These are phyloP conservation scores for Heimioporus retisporus DNA, from an alignment of 1,284 basidiomycete species.

Conservation along the genomic window DNA sequence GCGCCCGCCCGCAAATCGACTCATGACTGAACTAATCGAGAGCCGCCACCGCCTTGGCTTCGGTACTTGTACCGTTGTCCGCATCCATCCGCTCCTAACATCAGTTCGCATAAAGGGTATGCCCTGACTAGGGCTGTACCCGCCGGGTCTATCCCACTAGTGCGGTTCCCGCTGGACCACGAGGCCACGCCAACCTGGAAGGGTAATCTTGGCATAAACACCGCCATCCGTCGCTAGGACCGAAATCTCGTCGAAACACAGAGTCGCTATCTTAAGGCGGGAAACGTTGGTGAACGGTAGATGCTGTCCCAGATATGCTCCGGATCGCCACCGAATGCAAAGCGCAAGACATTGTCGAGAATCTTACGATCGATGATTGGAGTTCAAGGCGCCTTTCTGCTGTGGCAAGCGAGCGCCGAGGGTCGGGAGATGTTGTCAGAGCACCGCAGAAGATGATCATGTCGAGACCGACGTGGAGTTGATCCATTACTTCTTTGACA, in stretches of 20 bases:
- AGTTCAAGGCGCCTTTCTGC: too few relatives aligned
- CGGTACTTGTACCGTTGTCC: conserved; percentile 60
- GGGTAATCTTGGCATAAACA: conserved; percentile 69
- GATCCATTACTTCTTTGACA: too few relatives aligned
- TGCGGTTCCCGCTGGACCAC: conserved; percentile 75
- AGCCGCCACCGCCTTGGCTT: conserved; percentile 72
- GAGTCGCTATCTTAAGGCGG: conserved; percentile 23
- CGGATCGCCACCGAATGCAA: conserved; percentile 69
- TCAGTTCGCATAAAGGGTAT: conserved; percentile 80
- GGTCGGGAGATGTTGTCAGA: too few relatives aligned
- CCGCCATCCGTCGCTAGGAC: conserved; percentile 80
- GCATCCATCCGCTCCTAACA: conserved; percentile 52
- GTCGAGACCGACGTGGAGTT: too few relatives aligned
- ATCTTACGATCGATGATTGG: conserved; percentile 67
- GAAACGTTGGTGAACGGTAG: conserved; percentile 69
- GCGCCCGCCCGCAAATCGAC: conserved; percentile 45
- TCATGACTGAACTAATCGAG: conserved; percentile 50
- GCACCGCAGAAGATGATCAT: too few relatives aligned
- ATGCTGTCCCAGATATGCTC: conserved; percentile 68
- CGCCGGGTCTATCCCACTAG: conserved; percentile 68
- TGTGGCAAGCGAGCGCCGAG: too few relatives aligned
- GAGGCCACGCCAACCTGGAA: conserved; percentile 77
- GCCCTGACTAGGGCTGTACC: conserved; percentile 82
- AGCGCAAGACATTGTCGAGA: conserved; percentile 77
- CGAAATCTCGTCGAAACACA: conserved; percentile 67